A percentile compares a stretch with the other conserved stretches of the same genome.
Conservation (phyloP, 2,329 filamentous ascomycete genomes). For the Trichoderma hamatum region DNA sequence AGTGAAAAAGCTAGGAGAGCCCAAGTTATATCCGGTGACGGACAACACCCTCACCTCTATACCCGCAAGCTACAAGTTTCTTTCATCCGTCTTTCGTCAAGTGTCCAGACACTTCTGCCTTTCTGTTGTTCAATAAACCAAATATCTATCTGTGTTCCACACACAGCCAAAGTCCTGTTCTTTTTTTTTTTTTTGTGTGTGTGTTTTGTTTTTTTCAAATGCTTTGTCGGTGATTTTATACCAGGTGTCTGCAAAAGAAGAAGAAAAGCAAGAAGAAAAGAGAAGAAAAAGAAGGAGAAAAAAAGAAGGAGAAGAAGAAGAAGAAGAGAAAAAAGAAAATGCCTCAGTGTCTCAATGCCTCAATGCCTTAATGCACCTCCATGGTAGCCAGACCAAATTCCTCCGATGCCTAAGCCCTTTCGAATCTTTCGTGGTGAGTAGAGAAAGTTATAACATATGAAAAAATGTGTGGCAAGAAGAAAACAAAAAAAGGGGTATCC, state of each 20-base stretch:
- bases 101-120: conserved; percentile 33
- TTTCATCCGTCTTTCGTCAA: conserved; percentile 26
- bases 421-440: conserved; percentile 22
- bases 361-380: conserved; percentile 24
- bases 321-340: background rate
- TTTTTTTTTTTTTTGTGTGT: conserved; percentile 21
- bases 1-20: conserved; percentile 23
- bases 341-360: conserved; percentile 22
- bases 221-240: conserved; percentile 27
- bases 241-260: conserved; percentile 10
- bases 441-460: conserved; percentile 31
- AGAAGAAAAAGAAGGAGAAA: background rate
- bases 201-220: conserved; percentile 26
- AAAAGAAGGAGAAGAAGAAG: background rate
- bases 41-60: conserved; percentile 47
- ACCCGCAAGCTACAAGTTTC: conserved; percentile 38
- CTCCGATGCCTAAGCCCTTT: conserved; percentile 13
- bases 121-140: conserved; percentile 28
- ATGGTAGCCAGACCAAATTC: conserved; percentile 33
- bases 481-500: conserved; percentile 47
- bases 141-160: conserved; percentile 28
- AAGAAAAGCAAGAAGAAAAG: background rate
- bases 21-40: conserved; percentile 44
- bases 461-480: conserved; percentile 34
- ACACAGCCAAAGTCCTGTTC: conserved; percentile 19